A percentile compares a stretch with the other conserved stretches of the same genome.
Conservation (phyloP, 2,329 filamentous ascomycete genomes). For the Beauveria asiatica region DNA sequence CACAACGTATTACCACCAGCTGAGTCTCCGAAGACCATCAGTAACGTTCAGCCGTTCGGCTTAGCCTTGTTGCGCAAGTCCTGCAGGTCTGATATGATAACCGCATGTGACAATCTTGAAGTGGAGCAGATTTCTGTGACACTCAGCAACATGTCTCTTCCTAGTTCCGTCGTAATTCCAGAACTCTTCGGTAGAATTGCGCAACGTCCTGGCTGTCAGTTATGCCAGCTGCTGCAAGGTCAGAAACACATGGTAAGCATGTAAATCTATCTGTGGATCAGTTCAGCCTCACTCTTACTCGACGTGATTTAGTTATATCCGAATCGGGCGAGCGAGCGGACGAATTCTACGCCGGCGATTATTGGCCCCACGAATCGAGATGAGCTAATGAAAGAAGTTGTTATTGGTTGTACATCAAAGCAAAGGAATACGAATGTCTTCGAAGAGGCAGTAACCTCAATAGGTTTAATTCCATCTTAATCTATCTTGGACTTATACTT, state of each 20-base stretch:
- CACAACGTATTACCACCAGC: not conserved
- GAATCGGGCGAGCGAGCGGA: constrained; percentile 6
- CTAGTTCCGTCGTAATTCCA: not conserved
- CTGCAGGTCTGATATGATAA: not conserved
- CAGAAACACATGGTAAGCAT: constrained; percentile 1
- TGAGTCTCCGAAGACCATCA: not conserved
- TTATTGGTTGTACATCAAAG: not conserved
- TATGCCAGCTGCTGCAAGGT: not conserved
- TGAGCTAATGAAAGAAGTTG: not conserved
- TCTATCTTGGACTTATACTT: not conserved
- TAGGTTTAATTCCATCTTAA: not conserved
- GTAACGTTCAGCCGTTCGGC: not conserved
- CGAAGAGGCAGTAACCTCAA: not conserved
- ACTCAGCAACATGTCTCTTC: not conserved
- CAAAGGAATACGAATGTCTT: not conserved
- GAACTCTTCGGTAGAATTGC: not conserved
- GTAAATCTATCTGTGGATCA: not conserved
- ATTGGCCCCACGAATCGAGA: not conserved
- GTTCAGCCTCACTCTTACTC: not conserved
- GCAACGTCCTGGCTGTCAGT: not conserved
- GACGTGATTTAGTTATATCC: not conserved
- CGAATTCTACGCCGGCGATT: not conserved
- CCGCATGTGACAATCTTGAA: not conserved
- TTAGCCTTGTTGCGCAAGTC: not conserved
- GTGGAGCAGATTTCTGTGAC: not conserved